phyloP scores from a whole-genome alignment of 208 protist species.

The Wallacemonas sp. region DNA sequence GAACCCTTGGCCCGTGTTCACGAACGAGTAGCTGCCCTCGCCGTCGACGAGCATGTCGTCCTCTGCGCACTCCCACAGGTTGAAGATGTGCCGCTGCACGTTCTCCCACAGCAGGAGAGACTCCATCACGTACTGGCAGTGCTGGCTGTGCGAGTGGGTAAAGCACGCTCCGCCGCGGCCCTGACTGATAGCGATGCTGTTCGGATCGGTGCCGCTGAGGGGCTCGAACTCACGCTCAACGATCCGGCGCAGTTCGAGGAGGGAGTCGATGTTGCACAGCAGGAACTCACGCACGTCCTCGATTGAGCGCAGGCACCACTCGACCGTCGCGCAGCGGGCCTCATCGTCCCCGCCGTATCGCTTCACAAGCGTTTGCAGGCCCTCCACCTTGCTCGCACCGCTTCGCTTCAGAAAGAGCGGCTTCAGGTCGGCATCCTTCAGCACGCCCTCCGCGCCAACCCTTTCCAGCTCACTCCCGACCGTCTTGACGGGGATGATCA shows the following conservation, averaged over 20 bases:
- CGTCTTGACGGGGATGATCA: conserved; percentile 84
- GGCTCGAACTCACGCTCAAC: conserved; percentile 68
- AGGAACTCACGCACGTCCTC: conserved; percentile 94
- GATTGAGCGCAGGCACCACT: conserved; percentile 93
- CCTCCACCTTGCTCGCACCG: conserved; percentile 56
- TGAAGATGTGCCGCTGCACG: conserved; percentile 93
- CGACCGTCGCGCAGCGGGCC: conserved; percentile 37
- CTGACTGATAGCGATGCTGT: conserved; percentile 48
- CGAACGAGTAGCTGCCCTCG: conserved; percentile 62
- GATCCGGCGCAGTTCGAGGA: conserved; percentile 54
- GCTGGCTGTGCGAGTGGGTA: conserved; percentile 91
- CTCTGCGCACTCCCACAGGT: conserved; percentile 94
- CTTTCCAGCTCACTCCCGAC: conserved; percentile 72
- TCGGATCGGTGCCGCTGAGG: conserved; percentile 23
- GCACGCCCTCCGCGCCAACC: conserved; percentile 47
- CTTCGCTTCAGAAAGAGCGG: conserved; percentile 32
- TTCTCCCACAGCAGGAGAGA: conserved; percentile 95
- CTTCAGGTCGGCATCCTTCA: conserved; percentile 73
- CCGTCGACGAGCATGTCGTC: conserved; percentile 90
- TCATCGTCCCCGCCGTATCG: conserved; percentile 48
- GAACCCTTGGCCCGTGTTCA: conserved; percentile 95
- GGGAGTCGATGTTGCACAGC: conserved; percentile 70
- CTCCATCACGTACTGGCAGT: conserved; percentile 96
- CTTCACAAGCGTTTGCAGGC: conserved; percentile 52
- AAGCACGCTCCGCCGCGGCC: conserved; percentile 89